Percentiles rank a stretch among this genome's conserved stretches.
Evolutionary conservation across 768 basidiomycete genomes (phyloP).

Genomic region (Leccinum barrowsii): DNA sequence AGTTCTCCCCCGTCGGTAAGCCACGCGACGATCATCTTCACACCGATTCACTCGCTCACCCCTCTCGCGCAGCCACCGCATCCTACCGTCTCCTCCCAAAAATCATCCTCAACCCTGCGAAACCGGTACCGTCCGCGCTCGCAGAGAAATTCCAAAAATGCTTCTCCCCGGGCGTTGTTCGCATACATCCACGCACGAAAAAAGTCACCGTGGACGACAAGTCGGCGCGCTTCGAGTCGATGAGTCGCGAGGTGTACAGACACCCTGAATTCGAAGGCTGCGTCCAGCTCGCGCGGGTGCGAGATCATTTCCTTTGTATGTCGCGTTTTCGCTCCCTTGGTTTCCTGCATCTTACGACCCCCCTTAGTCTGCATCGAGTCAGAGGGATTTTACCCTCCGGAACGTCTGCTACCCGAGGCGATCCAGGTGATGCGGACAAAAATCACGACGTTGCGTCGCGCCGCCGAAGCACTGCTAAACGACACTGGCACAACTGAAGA

Average conservation of each 20-base stretch:
- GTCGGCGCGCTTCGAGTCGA: constrained; percentile 77
- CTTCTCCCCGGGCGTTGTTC: constrained; percentile 82
- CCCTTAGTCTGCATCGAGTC: constrained; percentile 81
- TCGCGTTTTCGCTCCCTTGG: constrained; percentile 6
- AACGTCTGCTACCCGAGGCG: constrained; percentile 77
- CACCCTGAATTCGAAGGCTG: constrained; percentile 86
- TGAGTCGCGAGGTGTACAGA: constrained; percentile 88
- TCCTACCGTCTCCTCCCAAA: constrained; percentile 91
- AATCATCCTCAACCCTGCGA: constrained; percentile 63
- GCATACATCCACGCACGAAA: constrained; percentile 54
- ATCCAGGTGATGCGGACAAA: constrained; percentile 82
- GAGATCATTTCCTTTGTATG: constrained; percentile 93
- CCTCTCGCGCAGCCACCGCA: constrained; percentile 67
- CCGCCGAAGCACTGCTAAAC: constrained; percentile 55
- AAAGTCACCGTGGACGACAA: constrained; percentile 58
- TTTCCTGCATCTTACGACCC: constrained; percentile 1
- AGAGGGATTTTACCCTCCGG: constrained; percentile 82
- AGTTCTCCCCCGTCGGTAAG: constrained; percentile 92
- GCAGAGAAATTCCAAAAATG: constrained; percentile 82
- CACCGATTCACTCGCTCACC: not conserved
- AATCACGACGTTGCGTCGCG: constrained; percentile 54
- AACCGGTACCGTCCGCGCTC: constrained; percentile 73
- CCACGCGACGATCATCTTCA: constrained; percentile 1
- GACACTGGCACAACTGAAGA: constrained; percentile 43
- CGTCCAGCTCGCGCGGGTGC: constrained; percentile 79